These are phyloP conservation scores for Aristolochia contorta DNA, from an alignment of 164 flowering plant genomes.

Conservation along the genomic window DNA sequence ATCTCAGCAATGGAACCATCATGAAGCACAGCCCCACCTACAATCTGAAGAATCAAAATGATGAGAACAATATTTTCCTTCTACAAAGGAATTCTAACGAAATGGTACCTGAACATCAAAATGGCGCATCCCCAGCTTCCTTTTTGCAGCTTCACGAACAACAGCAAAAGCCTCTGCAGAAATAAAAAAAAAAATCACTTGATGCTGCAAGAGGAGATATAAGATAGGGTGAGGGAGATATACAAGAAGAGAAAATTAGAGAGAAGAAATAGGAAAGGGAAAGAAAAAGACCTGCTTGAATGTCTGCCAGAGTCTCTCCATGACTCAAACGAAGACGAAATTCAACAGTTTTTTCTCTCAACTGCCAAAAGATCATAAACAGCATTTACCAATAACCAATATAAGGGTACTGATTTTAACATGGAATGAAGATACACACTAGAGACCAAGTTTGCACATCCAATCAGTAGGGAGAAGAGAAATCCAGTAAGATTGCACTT, in stretches of 20 bases:
- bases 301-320: conserved; percentile 82
- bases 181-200: background rate
- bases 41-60: conserved; percentile 37
- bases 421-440: too few species aligned
- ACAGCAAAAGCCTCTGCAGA: conserved; percentile 93
- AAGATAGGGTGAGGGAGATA: background rate
- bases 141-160: conserved; percentile 93
- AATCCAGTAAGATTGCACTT: too few species aligned
- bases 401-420: too few species aligned
- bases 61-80: conserved; percentile 1
- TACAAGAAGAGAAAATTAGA: background rate
- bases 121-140: conserved; percentile 98
- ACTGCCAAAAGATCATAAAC: conserved; percentile 20
- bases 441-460: too few species aligned
- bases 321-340: conserved; percentile 53
- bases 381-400: too few species aligned
- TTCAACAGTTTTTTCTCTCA: conserved; percentile 68
- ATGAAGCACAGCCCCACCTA: conserved; percentile 98
- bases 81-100: background rate
- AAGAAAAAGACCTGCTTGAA: conserved; percentile 67
- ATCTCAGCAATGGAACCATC: conserved; percentile 98
- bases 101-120: conserved; percentile 90
- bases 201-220: background rate
- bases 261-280: background rate
- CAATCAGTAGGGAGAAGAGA: too few species aligned